Base-by-base conservation (phyloP, 2,329 filamentous ascomycete genomes). In the Neocucurbitaria cava region DNA sequence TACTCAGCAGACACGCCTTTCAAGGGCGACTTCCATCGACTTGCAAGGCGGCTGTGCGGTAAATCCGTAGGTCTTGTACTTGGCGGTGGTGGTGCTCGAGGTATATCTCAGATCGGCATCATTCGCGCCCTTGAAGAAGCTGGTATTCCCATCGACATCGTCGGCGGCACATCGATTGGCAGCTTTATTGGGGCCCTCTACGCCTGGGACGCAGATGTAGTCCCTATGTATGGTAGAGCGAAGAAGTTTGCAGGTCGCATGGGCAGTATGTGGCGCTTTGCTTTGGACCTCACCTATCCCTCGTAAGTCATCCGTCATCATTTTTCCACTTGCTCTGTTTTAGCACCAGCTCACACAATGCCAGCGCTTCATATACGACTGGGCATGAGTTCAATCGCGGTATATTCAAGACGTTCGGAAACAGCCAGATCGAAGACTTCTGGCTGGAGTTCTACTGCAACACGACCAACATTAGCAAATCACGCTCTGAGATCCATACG, bases 391-490 rank as follows among this genome's bases (percentile, higher is more conserved):
- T 99, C 84, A 99, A 99, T 68, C 90, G 95, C 6, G 95, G 95
- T 36, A 97, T 99, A 61, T 99, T 97, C 85, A 99, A 99, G 77
- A 92, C 94, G 0, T 97, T 99, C 73, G 95, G 93, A 13, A 92
- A 97, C 69, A 91, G 91, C 9, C 95, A 98, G 72, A 98, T 99
- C 53, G 95, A 99, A 77, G 95, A 99, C 75, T 99, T 98, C 70
- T 99, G 95, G 95, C 85, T 99, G 10, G 92, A 96, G 65, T 99
- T 92, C 74, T 99, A 99, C 79, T 99, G 96, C 83, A 99, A 99
- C 77, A 98, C 95, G 0, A 99, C 96, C 33, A 99, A 98, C 76
- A 98, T 99, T 77, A 96, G 90, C 79, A 96, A 96, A 76, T 95
- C 90, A 57, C 86, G 94, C 18, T 87, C 87, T 3, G 95, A 99